Evolutionary conservation across 2,329 filamentous ascomycete species (phyloP).

Genomic region (Chaetothyriales sp.): DNA sequence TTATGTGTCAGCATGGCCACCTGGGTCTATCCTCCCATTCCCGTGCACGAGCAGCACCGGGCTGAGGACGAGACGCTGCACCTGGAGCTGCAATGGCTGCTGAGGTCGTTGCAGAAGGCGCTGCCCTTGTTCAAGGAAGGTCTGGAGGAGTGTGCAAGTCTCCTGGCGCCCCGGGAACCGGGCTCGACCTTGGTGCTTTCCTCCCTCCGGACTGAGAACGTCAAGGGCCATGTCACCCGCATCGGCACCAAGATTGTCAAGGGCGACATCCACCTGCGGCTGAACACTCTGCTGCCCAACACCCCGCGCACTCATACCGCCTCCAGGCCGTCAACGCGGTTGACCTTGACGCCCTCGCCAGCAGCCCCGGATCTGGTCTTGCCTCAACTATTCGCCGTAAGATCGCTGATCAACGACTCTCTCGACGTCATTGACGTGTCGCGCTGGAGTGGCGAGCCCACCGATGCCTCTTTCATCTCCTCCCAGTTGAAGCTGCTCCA

Average conservation of each 20-base stretch:
- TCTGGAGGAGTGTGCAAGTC: constrained; percentile 73
- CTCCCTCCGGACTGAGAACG: constrained; percentile 68
- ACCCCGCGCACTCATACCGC: constrained; percentile 22
- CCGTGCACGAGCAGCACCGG: constrained; percentile 33
- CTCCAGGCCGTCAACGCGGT: constrained; percentile 33
- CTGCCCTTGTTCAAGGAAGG: constrained; percentile 50
- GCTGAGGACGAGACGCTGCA: constrained; percentile 36
- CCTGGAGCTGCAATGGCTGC: constrained; percentile 48
- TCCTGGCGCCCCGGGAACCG: constrained; percentile 70
- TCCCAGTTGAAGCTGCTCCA: constrained; percentile 43
- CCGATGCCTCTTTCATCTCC: constrained; percentile 41
- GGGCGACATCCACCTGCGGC: constrained; percentile 63
- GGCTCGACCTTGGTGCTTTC: constrained; percentile 82
- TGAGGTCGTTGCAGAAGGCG: constrained; percentile 45
- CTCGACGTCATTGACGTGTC: constrained; percentile 71
- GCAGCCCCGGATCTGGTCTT: constrained; percentile 46
- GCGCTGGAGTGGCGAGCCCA: constrained; percentile 53
- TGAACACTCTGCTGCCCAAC: constrained; percentile 47
- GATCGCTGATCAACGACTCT: constrained; percentile 65
- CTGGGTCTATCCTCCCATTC: constrained; percentile 44
- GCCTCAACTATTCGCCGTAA: constrained; percentile 53
- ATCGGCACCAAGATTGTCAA: constrained; percentile 84
- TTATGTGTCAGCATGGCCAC: constrained; percentile 38
- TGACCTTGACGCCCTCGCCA: constrained; percentile 39
- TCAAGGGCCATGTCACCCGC: constrained; percentile 85